A percentile compares a stretch with the other conserved stretches of the same genome.
Evolutionary conservation across 441 rosid species (phyloP).

Genomic region (Eutrema salsugineum): DNA sequence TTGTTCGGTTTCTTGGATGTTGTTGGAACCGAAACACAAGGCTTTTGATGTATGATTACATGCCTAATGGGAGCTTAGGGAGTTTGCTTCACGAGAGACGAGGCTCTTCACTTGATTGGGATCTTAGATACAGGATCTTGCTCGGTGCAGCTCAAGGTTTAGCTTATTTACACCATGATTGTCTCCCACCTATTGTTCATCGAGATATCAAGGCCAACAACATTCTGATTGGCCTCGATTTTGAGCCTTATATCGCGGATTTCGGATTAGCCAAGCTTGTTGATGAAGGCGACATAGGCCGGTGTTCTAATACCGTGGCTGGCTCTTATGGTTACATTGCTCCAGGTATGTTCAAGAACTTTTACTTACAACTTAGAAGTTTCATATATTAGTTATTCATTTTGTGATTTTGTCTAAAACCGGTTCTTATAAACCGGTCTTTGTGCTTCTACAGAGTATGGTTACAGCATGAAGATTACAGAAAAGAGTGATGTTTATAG

Average conservation of each 20-base stretch:
- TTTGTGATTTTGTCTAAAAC: not conserved
- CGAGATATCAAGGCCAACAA: conserved; percentile 96
- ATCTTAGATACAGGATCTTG: conserved; percentile 76
- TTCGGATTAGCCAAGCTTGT: conserved; percentile 97
- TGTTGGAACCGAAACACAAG: conserved; percentile 86
- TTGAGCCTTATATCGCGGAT: conserved; percentile 95
- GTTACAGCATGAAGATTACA: conserved; percentile 94
- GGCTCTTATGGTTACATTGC: conserved; percentile 98
- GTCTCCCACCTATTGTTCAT: conserved; percentile 90
- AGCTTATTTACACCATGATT: conserved; percentile 93
- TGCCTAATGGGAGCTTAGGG: conserved; percentile 97
- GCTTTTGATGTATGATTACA: conserved; percentile 87
- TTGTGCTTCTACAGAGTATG: conserved; percentile 60
- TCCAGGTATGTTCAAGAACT: conserved; percentile 53
- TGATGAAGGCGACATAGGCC: conserved; percentile 80
- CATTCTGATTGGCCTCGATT: conserved; percentile 82
- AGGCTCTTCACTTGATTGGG: conserved; percentile 79
- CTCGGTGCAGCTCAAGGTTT: conserved; percentile 93
- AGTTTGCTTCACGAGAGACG: conserved; percentile 83
- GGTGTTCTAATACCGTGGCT: conserved; percentile 87
- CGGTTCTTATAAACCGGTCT: not conserved
- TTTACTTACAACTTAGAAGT: not conserved
- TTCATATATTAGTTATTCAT: not conserved
- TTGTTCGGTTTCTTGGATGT: conserved; percentile 87
- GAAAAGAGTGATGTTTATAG: conserved; percentile 96